phyloP scores from a whole-genome alignment of 495 filamentous ascomycete genomes.

The Arthonia radiata region DNA sequence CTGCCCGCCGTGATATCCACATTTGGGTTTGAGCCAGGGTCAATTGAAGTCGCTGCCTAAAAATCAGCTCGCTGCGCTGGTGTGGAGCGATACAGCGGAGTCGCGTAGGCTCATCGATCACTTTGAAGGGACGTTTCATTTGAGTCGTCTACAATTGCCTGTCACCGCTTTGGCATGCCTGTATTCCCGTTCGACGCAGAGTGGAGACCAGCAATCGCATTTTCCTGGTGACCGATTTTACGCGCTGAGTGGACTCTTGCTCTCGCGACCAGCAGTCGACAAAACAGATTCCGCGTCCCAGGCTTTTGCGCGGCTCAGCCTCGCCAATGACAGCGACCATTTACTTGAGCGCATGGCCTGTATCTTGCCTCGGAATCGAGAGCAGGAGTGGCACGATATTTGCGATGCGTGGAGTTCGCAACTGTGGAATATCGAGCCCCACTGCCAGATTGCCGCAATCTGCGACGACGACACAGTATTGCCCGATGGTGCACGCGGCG shows the following conservation, averaged over 20 bases:
- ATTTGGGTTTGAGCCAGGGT: conserved; percentile 7
- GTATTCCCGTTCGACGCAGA: conserved; percentile 6
- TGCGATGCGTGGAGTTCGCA: too few species aligned
- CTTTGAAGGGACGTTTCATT: conserved; percentile 13
- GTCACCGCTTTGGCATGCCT: conserved; percentile 6
- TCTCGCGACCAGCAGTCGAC: too few species aligned
- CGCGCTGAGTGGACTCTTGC: too few species aligned
- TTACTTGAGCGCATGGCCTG: conserved; percentile 3
- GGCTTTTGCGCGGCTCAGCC: conserved; percentile 1
- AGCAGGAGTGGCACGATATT: neutral
- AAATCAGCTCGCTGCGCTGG: conserved; percentile 7
- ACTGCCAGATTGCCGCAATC: conserved; percentile 2
- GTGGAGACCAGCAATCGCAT: neutral
- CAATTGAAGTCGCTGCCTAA: conserved; percentile 2
- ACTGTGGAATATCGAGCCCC: conserved; percentile 3
- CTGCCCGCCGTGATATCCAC: conserved; percentile 8
- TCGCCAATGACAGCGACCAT: conserved; percentile 2
- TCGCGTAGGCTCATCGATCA: conserved; percentile 17
- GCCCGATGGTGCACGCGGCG: conserved; percentile 15
- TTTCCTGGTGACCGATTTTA: neutral
- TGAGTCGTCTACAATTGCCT: conserved; percentile 16
- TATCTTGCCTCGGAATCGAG: conserved; percentile 1
- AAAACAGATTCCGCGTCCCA: conserved; percentile 1
- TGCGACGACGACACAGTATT: conserved; percentile 11
- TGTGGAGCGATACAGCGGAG: conserved; percentile 8